A percentile compares a stretch with the other conserved stretches of the same genome.
phyloP scores from a whole-genome alignment of 371 early-diverging fungal species.

The Syncephalastrum sp. region DNA sequence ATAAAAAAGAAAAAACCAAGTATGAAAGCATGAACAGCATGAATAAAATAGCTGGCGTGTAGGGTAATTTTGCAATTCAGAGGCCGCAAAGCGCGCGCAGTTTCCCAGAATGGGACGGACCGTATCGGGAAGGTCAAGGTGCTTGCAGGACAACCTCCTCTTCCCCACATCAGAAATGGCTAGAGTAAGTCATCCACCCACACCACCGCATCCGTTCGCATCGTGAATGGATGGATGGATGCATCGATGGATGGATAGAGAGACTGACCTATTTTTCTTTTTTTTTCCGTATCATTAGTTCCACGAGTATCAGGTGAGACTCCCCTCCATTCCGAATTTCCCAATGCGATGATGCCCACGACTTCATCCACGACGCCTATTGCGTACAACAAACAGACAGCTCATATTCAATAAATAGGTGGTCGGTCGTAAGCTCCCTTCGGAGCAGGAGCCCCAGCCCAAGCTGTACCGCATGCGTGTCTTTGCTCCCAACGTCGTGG shows the following conservation, averaged over 20 bases:
- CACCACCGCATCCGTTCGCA: background rate
- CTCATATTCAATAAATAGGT: conserved; percentile 52
- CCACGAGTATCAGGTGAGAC: conserved; percentile 62
- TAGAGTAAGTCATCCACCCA: conserved; percentile 8
- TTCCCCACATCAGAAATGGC: conserved; percentile 3
- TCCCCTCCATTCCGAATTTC: background rate
- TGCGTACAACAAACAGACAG: background rate
- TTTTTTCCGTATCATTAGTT: conserved; percentile 38
- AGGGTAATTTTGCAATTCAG: no score
- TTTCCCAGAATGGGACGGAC: no score
- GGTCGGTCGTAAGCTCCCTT: conserved; percentile 93
- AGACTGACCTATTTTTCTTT: conserved; percentile 1
- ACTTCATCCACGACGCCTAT: background rate
- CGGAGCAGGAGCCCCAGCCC: conserved; percentile 91
- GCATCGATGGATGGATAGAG: conserved; percentile 10
- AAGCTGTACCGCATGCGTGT: conserved; percentile 98
- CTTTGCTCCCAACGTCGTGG: conserved; percentile 98
- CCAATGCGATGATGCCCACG: background rate
- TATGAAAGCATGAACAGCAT: no score
- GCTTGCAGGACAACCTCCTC: no score
- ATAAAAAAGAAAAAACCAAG: no score
- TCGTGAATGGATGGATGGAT: conserved; percentile 13
- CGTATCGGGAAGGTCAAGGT: no score
- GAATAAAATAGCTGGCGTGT: no score
- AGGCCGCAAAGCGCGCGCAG: no score